phyloP scores from a whole-genome alignment of 345 rosid genomes.

The Gossypium anomalum region DNA sequence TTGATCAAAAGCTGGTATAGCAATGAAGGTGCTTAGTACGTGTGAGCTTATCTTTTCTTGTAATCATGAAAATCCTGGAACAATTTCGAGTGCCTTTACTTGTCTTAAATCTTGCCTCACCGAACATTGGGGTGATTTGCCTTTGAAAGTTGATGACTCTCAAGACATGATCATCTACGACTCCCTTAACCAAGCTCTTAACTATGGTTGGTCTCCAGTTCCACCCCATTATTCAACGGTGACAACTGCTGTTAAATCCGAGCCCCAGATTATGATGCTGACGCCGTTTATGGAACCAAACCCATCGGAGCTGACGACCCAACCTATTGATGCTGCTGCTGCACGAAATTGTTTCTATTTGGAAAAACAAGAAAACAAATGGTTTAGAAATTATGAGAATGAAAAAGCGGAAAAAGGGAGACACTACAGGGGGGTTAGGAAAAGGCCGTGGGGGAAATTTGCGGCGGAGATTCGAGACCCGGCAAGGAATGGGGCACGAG shows the following conservation, averaged over 20 bases:
- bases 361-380: too few relatives aligned
- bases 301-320: too few relatives aligned
- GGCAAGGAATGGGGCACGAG: constrained; percentile 57
- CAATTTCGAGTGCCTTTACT: background rate
- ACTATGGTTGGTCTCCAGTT: constrained; percentile 49
- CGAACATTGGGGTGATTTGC: constrained; percentile 61
- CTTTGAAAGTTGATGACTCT: constrained; percentile 45
- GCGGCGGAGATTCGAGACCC: constrained; percentile 76
- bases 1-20: background rate
- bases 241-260: constrained; percentile 7
- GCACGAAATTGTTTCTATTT: too few relatives aligned
- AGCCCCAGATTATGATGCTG: constrained; percentile 18
- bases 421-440: constrained; percentile 68
- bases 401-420: constrained; percentile 29
- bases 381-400: background rate
- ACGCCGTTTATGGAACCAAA: background rate
- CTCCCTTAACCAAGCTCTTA: constrained; percentile 46
- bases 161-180: constrained; percentile 56
- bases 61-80: background rate
- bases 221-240: background rate
- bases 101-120: constrained; percentile 48
- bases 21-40: constrained; percentile 2
- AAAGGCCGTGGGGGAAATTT: constrained; percentile 71
- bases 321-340: too few relatives aligned
- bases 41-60: constrained; percentile 10